Conservation (phyloP, 495 filamentous ascomycete genomes). For the Talaromyces nanjingensis region DNA sequence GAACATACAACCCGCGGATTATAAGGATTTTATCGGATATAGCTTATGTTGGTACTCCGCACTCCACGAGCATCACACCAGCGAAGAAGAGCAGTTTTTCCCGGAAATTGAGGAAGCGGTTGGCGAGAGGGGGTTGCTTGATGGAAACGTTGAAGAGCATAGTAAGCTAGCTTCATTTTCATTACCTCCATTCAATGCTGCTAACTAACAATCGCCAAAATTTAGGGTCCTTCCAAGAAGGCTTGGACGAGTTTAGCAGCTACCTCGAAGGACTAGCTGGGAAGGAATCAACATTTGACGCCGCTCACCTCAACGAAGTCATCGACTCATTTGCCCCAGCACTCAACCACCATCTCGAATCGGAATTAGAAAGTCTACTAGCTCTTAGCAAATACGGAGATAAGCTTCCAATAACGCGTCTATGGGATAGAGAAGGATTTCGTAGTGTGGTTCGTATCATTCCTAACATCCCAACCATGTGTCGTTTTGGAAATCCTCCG, state of each 20-base stretch:
- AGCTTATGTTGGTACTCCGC: conserved; percentile 7
- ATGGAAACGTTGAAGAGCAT: not conserved
- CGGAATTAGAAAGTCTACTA: not conserved
- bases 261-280: conserved; percentile 5
- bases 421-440: conserved; percentile 6
- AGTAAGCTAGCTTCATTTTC: not conserved
- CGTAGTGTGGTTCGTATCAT: conserved; percentile 1
- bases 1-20: conserved; percentile 2
- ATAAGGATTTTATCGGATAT: conserved; percentile 7
- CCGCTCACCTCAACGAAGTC: conserved; percentile 3
- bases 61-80: conserved; percentile 5
- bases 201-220: not conserved
- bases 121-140: conserved; percentile 7
- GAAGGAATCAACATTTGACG: conserved; percentile 3
- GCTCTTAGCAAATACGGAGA: conserved; percentile 2
- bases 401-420: not conserved
- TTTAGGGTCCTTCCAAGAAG: conserved; percentile 4
- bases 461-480: not conserved
- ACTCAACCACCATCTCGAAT: conserved; percentile 5
- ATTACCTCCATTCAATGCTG: not conserved
- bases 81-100: conserved; percentile 9
- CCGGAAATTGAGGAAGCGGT: conserved; percentile 7
- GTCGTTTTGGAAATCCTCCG: not conserved
- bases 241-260: conserved; percentile 3
- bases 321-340: conserved; percentile 8